Conservation (phyloP, 768 basidiomycete species). For the Erythrobasidium yunnanense region DNA sequence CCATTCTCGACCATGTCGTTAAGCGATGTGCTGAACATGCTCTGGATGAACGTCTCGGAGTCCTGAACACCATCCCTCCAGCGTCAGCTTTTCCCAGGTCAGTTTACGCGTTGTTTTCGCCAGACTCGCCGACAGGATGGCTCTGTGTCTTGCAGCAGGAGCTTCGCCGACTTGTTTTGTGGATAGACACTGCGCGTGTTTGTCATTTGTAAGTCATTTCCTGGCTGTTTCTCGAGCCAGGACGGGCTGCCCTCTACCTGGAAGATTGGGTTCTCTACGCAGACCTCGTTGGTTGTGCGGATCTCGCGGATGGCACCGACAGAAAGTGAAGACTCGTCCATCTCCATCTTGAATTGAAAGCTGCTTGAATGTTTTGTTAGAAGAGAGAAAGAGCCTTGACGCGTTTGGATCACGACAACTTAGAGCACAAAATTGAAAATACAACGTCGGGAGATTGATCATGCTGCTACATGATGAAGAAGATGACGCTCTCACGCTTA, state of each 20-base stretch:
- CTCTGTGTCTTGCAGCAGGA: neutral
- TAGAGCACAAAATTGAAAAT: too few species aligned
- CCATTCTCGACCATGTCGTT: conserved; percentile 62
- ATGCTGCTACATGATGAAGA: too few species aligned
- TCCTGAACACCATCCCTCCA: conserved; percentile 80
- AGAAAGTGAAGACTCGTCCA: neutral
- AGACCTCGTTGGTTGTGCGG: neutral
- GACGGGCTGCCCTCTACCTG: too few species aligned
- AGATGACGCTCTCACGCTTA: too few species aligned
- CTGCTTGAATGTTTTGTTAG: neutral
- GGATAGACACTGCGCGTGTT: conserved; percentile 13
- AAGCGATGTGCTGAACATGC: conserved; percentile 88
- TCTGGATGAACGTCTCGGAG: conserved; percentile 71
- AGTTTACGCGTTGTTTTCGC: neutral
- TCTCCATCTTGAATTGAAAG: neutral
- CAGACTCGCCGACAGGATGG: conserved; percentile 12
- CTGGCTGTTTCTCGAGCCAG: neutral
- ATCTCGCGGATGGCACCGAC: conserved; percentile 16
- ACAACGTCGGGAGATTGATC: too few species aligned
- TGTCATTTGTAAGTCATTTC: neutral
- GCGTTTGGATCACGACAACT: too few species aligned
- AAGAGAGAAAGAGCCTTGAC: too few species aligned
- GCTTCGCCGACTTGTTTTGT: conserved; percentile 14
- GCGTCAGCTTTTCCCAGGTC: conserved; percentile 48
- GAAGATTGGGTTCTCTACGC: conserved; percentile 9